Base-by-base conservation (phyloP, 2,329 filamentous ascomycete species). In the Penicillium concentricum region DNA sequence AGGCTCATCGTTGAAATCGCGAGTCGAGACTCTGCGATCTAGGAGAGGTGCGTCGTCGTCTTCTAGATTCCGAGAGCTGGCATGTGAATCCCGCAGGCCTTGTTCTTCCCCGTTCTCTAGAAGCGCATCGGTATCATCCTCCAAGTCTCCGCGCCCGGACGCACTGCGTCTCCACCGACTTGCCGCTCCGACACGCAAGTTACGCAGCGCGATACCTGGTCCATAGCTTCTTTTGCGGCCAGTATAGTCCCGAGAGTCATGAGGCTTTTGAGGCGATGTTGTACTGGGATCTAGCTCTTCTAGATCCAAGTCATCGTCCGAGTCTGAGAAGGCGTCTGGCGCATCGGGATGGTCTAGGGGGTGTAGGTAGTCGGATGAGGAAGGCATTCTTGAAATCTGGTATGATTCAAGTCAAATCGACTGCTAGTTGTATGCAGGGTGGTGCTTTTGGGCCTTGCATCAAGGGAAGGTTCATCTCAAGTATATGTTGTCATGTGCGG, bases 11-110 rank as follows among this genome's bases (percentile, higher is more conserved):
- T 58, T 64, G 26, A 68, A 63, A 24, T 75, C 68, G 48, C 67
- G 72, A 57, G 68, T 60, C 5, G 69, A 71, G 35, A 74, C 65
- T 68, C 78, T 58, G 69, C 76, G 66, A 56, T 76, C 66, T 20
- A 95, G 78, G 32, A 96, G 80, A n/a, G 90, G 89, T 35, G 85
- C 86, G 75, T 93, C 87, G 61, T 93, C 91, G 46, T 86, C 85
- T 22, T 80, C 82, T 61, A 79, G 78, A 43, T 67, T 65, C 16
- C 79, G 80, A 26, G 76, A 79, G 67, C 84, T 87, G 20, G 79
- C 82, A 60, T 84, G 85, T 1, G 86, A 87, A 66, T 84, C 82
- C 60, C 83, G 80, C 57, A 80, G 78, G 51, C 77, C 78, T 20
- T 79, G 77, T 5, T 78, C 80, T 42, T 86, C 83, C 15, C 82